Percentiles rank a stretch among this genome's conserved stretches.
phyloP scores from a whole-genome alignment of 352 stramenopile genomes.

The Globisporangium barbulae region DNA sequence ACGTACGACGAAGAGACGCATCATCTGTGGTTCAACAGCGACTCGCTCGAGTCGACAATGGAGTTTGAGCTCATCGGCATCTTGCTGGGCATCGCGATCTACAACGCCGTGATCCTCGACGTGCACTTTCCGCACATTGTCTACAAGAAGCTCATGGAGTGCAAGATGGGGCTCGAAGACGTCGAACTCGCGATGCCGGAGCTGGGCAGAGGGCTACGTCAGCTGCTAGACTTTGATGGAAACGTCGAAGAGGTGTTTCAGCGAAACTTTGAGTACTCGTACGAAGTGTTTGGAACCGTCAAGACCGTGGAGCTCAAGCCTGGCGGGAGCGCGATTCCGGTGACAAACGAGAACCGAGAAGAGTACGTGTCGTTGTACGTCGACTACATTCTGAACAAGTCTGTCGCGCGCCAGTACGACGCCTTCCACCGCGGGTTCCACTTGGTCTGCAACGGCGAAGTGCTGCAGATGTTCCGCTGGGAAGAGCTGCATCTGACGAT shows the following conservation, averaged over 20 bases:
- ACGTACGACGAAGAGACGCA: constrained; percentile 70
- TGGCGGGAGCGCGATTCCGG: constrained; percentile 47
- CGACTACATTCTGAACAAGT: constrained; percentile 65
- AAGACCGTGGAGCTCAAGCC: constrained; percentile 79
- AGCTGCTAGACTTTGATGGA: constrained; percentile 64
- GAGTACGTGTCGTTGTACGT: constrained; percentile 77
- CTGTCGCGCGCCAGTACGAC: constrained; percentile 55
- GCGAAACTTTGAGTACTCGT: constrained; percentile 77
- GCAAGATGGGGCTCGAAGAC: constrained; percentile 46
- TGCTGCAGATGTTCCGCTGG: constrained; percentile 76
- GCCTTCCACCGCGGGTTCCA: constrained; percentile 78
- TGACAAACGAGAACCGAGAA: constrained; percentile 63
- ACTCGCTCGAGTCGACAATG: constrained; percentile 78
- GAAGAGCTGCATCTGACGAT: constrained; percentile 78
- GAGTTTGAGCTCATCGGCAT: constrained; percentile 87
- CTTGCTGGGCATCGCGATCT: constrained; percentile 76
- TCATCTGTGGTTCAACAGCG: constrained; percentile 78
- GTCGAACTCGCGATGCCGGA: constrained; percentile 53
- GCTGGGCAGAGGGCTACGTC: constrained; percentile 58
- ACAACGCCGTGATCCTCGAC: constrained; percentile 84
- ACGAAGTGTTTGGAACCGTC: constrained; percentile 74
- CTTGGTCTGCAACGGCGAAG: constrained; percentile 66
- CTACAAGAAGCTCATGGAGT: constrained; percentile 82
- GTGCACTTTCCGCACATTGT: constrained; percentile 77
- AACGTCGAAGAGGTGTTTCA: constrained; percentile 71